phyloP scores from a whole-genome alignment of 306 rosid genomes.

The Oxytropis ochrocephala region DNA sequence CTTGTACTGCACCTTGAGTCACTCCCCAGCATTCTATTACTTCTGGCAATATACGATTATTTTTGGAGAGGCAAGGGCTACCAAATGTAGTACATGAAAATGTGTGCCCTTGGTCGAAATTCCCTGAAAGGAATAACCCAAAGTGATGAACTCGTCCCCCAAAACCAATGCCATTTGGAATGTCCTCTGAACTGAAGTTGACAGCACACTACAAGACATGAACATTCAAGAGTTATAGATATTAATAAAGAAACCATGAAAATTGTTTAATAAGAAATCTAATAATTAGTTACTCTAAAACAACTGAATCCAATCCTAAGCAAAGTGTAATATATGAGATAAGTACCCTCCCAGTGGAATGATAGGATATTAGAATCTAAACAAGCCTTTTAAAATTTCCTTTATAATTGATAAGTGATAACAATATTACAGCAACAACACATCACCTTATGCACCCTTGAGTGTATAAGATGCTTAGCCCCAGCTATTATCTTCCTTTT shows the following conservation, averaged over 20 bases:
- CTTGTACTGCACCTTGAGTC: conserved; percentile 35
- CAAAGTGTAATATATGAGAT: not conserved
- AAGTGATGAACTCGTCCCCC: conserved; percentile 78
- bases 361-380: not conserved
- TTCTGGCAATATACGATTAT: conserved; percentile 53
- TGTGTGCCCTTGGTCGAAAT: conserved; percentile 77
- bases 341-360: not conserved
- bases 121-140: conserved; percentile 69
- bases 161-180: conserved; percentile 90
- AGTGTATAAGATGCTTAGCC: not conserved
- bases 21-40: conserved; percentile 96
- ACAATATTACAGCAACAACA: not conserved
- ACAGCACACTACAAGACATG: conserved; percentile 56
- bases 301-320: not conserved
- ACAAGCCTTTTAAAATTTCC: not conserved
- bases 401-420: not conserved
- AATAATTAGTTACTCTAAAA: too few species aligned
- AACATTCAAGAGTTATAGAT: not conserved
- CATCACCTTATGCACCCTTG: too few species aligned
- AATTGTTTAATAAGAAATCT: not conserved
- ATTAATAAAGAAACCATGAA: not conserved
- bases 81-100: conserved; percentile 80
- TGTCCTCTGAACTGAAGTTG: conserved; percentile 81
- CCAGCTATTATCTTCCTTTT: not conserved
- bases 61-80: conserved; percentile 80